A percentile compares a stretch with the other conserved stretches of the same genome.
Conservation (phyloP, 257 asterid species). For the Solanum bulbocastanum region DNA sequence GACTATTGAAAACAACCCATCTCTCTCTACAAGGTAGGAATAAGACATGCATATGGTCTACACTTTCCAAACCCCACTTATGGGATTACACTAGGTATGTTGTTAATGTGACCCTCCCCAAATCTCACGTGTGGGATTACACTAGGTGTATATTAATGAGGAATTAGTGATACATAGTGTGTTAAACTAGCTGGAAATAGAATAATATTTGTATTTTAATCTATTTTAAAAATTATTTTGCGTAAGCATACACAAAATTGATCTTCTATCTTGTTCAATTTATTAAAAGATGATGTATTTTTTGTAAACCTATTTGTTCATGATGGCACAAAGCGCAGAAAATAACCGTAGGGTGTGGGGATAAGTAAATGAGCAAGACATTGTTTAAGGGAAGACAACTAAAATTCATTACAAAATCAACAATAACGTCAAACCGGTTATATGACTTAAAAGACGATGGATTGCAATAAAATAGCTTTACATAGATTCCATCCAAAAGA, state of each 20-base stretch:
- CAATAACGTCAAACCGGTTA: background rate
- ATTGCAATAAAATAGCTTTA: background rate
- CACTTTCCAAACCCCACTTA: background rate
- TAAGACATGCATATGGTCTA: background rate
- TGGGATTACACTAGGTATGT: background rate
- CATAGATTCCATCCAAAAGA: background rate
- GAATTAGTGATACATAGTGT: background rate
- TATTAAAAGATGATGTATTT: background rate
- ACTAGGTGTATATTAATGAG: background rate
- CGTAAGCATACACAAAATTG: background rate
- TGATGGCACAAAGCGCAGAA: background rate
- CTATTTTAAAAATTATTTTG: background rate
- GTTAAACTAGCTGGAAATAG: background rate
- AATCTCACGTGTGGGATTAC: background rate
- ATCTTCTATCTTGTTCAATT: background rate
- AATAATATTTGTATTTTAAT: background rate
- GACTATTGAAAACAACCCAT: background rate
- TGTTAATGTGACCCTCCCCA: background rate
- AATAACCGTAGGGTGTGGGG: background rate
- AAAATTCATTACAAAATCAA: background rate
- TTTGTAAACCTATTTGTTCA: background rate
- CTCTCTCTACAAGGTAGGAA: background rate
- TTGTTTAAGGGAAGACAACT: background rate
- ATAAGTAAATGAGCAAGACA: background rate
- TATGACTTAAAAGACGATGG: background rate